These are phyloP conservation scores for Pythium vanterpoolii DNA, from an alignment of 352 stramenopile genomes.

Conservation along the genomic window DNA sequence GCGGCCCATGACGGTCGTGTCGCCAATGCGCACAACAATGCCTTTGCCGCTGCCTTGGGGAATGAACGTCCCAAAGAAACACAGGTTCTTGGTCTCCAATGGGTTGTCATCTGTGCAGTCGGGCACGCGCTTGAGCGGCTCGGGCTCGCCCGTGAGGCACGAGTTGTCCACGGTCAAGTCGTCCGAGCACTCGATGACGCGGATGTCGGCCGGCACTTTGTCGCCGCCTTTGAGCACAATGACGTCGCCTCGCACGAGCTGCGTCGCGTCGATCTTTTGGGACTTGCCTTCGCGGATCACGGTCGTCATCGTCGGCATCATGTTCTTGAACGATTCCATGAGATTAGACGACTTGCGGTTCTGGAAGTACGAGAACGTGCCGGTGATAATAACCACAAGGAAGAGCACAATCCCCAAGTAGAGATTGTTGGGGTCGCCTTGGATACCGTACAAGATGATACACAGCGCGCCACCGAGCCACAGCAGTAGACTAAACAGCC, in stretches of 20 bases:
- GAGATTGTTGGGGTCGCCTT: conserved; percentile 72
- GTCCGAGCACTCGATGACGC: conserved; percentile 92
- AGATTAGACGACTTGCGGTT: conserved; percentile 76
- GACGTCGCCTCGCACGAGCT: conserved; percentile 87
- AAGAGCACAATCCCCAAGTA: conserved; percentile 78
- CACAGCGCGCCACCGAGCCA: conserved; percentile 62
- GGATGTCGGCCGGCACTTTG: conserved; percentile 94
- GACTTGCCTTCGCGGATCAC: conserved; percentile 78
- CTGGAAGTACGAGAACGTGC: conserved; percentile 73
- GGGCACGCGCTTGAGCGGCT: conserved; percentile 82
- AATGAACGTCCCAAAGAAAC: conserved; percentile 81
- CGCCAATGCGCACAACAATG: conserved; percentile 63
- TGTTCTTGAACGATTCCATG: conserved; percentile 87
- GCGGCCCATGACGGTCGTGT: conserved; percentile 82
- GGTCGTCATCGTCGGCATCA: conserved; percentile 78
- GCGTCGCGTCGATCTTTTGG: conserved; percentile 67
- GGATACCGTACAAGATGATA: conserved; percentile 58
- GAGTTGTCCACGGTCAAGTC: conserved; percentile 90
- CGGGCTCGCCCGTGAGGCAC: conserved; percentile 81
- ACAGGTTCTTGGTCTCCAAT: conserved; percentile 81
- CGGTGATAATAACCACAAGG: conserved; percentile 68
- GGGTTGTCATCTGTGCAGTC: conserved; percentile 76
- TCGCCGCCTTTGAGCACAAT: conserved; percentile 87
- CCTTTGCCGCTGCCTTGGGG: conserved; percentile 65
- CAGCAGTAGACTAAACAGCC: conserved; percentile 68